Evolutionary conservation across 1,284 basidiomycete species (phyloP), one percentile per base, ranked within the genome.

Genomic region (Athelia sp.): DNA sequence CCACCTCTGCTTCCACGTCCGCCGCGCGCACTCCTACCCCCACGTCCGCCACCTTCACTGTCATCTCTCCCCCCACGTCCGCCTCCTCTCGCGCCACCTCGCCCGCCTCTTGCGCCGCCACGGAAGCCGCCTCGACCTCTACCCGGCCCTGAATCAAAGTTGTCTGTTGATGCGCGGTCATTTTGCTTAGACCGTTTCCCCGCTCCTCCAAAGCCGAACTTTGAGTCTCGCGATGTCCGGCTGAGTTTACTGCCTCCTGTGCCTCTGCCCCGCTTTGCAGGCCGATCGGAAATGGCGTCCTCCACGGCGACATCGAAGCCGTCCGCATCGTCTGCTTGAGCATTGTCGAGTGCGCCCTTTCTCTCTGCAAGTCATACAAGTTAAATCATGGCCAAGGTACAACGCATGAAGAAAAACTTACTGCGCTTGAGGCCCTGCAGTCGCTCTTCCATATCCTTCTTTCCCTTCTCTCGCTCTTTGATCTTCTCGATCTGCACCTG

Each of bases 401-500:
- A 29, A 43, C 52, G 43, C 18, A 35, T 26, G 55, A 15, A 78
- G 26, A 13, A 29, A 29, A 6, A 29, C 82, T 54, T 66, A 93
- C 92, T 96, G 66, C 94, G 78, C 73, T 97, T 94, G 58, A 95
- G 77, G 6, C 82, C 84, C 62, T 90, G 86, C 47, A 95, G 72
- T 42, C 84, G 73, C 56, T 95, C 90, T 52, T 89, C 87, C 78
- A 93, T 85, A 52, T 90, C 85, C 71, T 93, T 94, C 79, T 94
- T 65, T 51, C 68, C 67, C 52, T 65, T 67, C 64, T 91, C 82
- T 43, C 92, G 71, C 72, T 92, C 87, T 63, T 87, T 84, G 58
- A 86, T 72, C 69, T 91, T 91, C 70, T 93, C 90, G 48, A 86
- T 71, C 69, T 95, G 92, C 19, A 98, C 93, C 69, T 98, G 93